Evolutionary conservation across 306 rosid species (phyloP).

Genomic region (Dryas alaskensis): DNA sequence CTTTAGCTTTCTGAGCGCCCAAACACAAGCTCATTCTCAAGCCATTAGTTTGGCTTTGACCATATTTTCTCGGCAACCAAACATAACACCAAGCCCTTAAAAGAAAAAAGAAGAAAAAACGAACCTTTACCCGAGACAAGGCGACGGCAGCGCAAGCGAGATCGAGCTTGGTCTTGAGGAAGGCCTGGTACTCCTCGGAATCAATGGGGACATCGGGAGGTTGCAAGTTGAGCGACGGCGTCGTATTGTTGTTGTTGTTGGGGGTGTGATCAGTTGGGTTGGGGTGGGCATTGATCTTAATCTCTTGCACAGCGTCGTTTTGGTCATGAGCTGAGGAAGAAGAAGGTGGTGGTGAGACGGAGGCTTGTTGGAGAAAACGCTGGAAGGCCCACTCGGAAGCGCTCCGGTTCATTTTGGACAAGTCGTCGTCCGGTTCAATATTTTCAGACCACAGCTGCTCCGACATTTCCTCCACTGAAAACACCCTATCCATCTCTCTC

Average conservation of each 20-base stretch:
- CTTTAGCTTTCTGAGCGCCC: background rate
- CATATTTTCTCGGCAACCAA: slow-evolving; percentile 1
- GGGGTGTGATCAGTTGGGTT: slow-evolving; percentile 3
- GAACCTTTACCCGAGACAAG: slow-evolving; percentile 51
- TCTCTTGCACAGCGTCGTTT: slow-evolving; percentile 23
- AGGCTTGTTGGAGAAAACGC: slow-evolving; percentile 59
- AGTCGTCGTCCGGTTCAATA: slow-evolving; percentile 11
- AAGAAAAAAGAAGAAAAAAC: background rate
- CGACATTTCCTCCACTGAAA: slow-evolving; percentile 69
- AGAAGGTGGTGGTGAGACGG: slow-evolving; percentile 28
- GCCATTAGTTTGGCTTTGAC: background rate
- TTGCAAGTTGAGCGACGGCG: slow-evolving; percentile 13
- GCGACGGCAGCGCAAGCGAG: slow-evolving; percentile 96
- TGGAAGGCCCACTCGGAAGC: slow-evolving; percentile 91
- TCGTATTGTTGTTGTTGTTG: background rate
- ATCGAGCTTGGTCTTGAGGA: slow-evolving; percentile 82
- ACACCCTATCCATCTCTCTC: slow-evolving; percentile 70
- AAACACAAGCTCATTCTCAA: background rate
- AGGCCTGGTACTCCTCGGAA: slow-evolving; percentile 61
- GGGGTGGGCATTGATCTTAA: slow-evolving; percentile 37
- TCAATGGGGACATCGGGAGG: slow-evolving; percentile 36
- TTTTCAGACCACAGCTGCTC: slow-evolving; percentile 54
- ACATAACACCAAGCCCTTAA: background rate
- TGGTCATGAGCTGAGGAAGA: slow-evolving; percentile 36
- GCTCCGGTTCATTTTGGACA: slow-evolving; percentile 66